Base-by-base conservation (phyloP, 768 basidiomycete genomes). In the Pleurotus platypus region DNA sequence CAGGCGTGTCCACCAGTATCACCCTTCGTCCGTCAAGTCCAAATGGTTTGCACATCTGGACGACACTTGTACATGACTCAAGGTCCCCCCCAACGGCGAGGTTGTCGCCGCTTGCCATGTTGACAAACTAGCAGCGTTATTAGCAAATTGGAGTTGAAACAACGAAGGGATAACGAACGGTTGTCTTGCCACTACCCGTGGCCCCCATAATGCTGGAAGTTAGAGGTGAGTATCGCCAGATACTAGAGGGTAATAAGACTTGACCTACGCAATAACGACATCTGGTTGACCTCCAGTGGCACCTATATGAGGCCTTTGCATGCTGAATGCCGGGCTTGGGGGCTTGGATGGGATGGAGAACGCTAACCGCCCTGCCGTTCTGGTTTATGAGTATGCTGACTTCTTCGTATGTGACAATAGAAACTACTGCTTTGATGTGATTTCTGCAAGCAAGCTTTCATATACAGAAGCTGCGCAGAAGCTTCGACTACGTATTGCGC, bases 1-100 rank as follows among this genome's bases (percentile, higher is more conserved):
- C 83, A 0, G 83, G 83, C 0, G 83, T 85, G 60, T 85, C 83
- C 45, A 85, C 76, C 15, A 85, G 62, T 1, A 69, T 75, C 37
- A 83, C 70, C 12, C 56, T 62, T 7, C 65, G 67, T 2, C 75
- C 79, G 40, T 78, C 74, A 8, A 82, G 64, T 18, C 66, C 60
- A 61, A 83, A 81, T 0, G 77, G 67, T 8, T 72, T 60, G 0
- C 79, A 70, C 4, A 74, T 66, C 54, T 77, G 71, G 1, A 85
- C 76, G 12, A 69, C 69, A 42, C 65, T 70, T 0, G 83, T 85
- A 59, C 80, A 84, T 11, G 82, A 84, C 55, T 78, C 70, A 37
- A 83, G 68, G 2, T 74, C 73, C 5, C 64, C 65, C n/a, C 82
- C 80, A 13, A 84, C 74, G 13, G 69, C 68, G 20, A 84, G 63